Percentiles rank a stretch among this genome's conserved stretches.
Conservation (phyloP, 2,329 filamentous ascomycete genomes). For the Penicillium sp. region DNA sequence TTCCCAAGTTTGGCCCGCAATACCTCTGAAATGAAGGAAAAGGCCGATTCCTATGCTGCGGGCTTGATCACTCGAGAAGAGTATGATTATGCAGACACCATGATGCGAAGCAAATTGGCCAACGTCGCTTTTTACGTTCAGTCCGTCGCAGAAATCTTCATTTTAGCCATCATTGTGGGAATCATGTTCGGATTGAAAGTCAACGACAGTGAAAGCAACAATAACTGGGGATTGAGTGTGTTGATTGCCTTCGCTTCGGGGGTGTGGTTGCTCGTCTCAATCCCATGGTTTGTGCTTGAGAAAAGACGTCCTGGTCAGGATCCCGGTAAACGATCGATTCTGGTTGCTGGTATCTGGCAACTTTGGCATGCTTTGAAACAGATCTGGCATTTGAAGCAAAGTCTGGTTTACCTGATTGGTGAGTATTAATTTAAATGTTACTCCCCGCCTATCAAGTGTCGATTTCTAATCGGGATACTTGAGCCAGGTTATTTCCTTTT, state of each 20-base stretch:
- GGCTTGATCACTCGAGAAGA: constrained; percentile 60
- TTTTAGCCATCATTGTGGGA: constrained; percentile 65
- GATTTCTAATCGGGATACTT: background rate
- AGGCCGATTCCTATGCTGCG: constrained; percentile 52
- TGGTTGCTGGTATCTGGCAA: constrained; percentile 65
- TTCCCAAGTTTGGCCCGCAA: constrained; percentile 62
- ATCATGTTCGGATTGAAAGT: constrained; percentile 64
- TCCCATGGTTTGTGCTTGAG: constrained; percentile 69
- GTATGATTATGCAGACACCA: constrained; percentile 62
- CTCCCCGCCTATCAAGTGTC: background rate
- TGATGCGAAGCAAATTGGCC: constrained; percentile 65
- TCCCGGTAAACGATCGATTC: constrained; percentile 47
- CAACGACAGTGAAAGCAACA: constrained; percentile 60
- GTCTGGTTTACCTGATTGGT: constrained; percentile 65
- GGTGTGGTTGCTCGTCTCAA: constrained; percentile 63
- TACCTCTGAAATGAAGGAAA: constrained; percentile 52
- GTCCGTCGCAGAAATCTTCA: constrained; percentile 62
- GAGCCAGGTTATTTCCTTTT: constrained; percentile 63
- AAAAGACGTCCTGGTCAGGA: constrained; percentile 64
- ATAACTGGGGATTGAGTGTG: constrained; percentile 68
- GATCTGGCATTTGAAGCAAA: constrained; percentile 67
- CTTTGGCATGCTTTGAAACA: constrained; percentile 59
- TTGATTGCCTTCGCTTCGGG: constrained; percentile 67
- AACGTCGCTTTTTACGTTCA: constrained; percentile 68
- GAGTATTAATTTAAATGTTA: constrained; percentile 4